Conservation (phyloP, 768 basidiomycete species). For the Suillus placidus region DNA sequence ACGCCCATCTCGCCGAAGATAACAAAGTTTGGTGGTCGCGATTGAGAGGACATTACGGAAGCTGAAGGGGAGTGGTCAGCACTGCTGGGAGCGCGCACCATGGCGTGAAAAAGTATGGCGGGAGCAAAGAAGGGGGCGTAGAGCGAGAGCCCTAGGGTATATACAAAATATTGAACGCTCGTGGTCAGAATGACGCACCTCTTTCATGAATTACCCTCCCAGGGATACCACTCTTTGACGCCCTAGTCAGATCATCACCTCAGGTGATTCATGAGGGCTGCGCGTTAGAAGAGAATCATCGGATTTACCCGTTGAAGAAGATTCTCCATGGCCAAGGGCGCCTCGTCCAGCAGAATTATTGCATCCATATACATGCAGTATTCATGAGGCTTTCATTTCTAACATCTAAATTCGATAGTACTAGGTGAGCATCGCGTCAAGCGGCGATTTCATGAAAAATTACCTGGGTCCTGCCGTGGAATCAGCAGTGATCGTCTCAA, state of each 20-base stretch:
- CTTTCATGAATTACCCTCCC: neutral
- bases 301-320: slow-evolving; percentile 1
- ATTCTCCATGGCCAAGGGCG: neutral
- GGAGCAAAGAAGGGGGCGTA: neutral
- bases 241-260: neutral
- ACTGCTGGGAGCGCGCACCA: neutral
- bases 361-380: neutral
- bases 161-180: neutral
- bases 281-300: neutral
- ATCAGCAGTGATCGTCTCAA: neutral
- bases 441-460: neutral
- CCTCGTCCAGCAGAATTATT: neutral
- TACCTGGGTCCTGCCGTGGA: neutral
- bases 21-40: slow-evolving; percentile 7
- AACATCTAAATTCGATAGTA: neutral
- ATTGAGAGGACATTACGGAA: neutral
- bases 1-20: slow-evolving; percentile 16
- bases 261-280: neutral
- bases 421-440: neutral
- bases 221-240: neutral
- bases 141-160: neutral
- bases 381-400: neutral
- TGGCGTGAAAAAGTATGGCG: neutral
- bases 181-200: neutral
- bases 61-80: neutral